phyloP scores from a whole-genome alignment of 2,329 filamentous ascomycete genomes.

The Hypoxylon sp. region DNA sequence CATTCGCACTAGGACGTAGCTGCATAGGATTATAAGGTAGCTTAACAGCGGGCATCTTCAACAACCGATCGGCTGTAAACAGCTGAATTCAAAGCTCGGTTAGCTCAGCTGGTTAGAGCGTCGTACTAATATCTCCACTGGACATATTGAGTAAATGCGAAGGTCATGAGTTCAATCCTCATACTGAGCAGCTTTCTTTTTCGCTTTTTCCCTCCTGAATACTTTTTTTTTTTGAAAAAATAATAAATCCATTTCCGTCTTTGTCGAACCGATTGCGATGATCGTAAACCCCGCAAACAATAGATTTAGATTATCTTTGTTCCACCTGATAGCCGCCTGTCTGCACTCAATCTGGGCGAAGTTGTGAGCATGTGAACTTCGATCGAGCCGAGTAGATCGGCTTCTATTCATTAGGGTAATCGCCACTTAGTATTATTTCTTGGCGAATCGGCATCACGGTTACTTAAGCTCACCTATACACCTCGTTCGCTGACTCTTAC shows the following conservation, averaged over 20 bases:
- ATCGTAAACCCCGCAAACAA: neutral
- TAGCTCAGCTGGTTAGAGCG: constrained; percentile 21
- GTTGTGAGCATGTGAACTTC: neutral
- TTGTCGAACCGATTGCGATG: neutral
- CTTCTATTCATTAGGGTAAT: neutral
- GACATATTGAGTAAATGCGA: constrained; percentile 15
- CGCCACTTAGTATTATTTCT: no score
- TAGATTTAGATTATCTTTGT: no score
- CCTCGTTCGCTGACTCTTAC: no score
- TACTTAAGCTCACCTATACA: no score
- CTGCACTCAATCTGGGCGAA: neutral
- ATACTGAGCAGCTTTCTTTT: constrained; percentile 8
- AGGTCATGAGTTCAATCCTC: constrained; percentile 18
- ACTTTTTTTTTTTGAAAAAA: neutral
- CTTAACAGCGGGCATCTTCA: neutral
- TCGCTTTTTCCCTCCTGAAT: neutral
- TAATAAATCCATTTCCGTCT: no score
- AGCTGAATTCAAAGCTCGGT: constrained; percentile 18
- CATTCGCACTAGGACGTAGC: neutral
- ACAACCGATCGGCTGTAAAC: constrained; percentile 19
- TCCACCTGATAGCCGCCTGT: no score
- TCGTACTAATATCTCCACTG: constrained; percentile 19
- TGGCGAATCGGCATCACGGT: no score
- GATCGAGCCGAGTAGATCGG: neutral
- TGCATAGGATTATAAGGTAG: neutral